Evolutionary conservation across 768 basidiomycete species (phyloP), one percentile per base, ranked within the genome.

Genomic region (Mycena rebaudengoi): DNA sequence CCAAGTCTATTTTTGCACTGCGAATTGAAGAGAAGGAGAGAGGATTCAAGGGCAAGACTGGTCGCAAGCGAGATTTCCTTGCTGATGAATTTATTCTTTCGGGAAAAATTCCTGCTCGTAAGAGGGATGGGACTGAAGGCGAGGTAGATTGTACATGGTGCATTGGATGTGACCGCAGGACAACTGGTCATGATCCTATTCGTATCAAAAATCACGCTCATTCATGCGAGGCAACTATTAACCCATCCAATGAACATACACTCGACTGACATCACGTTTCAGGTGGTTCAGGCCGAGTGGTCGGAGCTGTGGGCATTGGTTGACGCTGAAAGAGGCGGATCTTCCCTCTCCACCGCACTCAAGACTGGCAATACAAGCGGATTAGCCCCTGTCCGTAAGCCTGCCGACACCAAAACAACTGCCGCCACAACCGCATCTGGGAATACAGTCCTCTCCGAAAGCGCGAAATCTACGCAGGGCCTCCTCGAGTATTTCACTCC

Each of bases 41-140:
- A 8, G 54, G 16, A 3, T 20, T 23, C 2, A 56, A 45, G 13
- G 54, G 54, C 6, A 56, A 56, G 12, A 18, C 5, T 6, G 54
- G 54, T 26, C 54, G 54, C 8, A 45, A 35, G 25, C 54, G 43
- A n/a, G 54, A 56, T 23, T 56, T 56, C 25, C n/a, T 56, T n/a
- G 43, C 54, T 6, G 43, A 45, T 23, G 54, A 56, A 29, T 56
- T 41, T 20, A 32, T 56, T 3, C 44, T 56, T 5, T 13, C 8
- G 0, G 54, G 54, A 25, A 43, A 3, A 12, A 29, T 13, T 14
- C 1, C 6, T 0, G 53, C 32, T 4, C 1, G 2, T 4, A 25
- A 26, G 3, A 14, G 11, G 20, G n/a, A 41, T 30, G 40, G 40
- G 1, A 43, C 37, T 2, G 11, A 11, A 40, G 7, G 13, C 10